Evolutionary conservation across 148 eudicot species (phyloP).

Genomic region (Rhododendron simsii): DNA sequence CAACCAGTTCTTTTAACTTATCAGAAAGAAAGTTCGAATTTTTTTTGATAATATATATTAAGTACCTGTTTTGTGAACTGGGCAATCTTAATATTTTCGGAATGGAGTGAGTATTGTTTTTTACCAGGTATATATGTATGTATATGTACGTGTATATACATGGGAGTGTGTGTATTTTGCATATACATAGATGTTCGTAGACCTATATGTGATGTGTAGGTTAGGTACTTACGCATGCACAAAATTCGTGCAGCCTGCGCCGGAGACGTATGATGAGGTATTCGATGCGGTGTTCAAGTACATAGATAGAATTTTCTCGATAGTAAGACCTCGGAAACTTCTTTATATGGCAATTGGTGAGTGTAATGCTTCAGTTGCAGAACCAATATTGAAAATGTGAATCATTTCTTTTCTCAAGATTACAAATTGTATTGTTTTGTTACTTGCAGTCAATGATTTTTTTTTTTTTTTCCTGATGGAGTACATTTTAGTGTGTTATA

Average conservation of each 20-base stretch:
- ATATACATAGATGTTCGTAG: background rate
- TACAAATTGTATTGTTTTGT: background rate
- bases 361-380: background rate
- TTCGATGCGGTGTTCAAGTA: conserved; percentile 25
- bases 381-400: background rate
- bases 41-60: background rate
- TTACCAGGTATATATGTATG: no score
- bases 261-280: conserved; percentile 30
- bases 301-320: conserved; percentile 26
- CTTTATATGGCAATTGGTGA: conserved; percentile 34
- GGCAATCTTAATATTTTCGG: background rate
- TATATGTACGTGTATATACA: background rate
- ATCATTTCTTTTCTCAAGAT: background rate
- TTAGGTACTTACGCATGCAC: background rate
- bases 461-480: background rate
- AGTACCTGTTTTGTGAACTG: background rate
- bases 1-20: background rate
- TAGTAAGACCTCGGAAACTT: conserved; percentile 36
- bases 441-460: background rate
- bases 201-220: background rate
- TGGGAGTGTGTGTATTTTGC: background rate
- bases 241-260: conserved; percentile 14
- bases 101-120: background rate
- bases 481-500: background rate
- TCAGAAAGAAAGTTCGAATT: background rate